Conservation (phyloP, 1,284 basidiomycete species). For the Sphaerobolus stellatus region DNA sequence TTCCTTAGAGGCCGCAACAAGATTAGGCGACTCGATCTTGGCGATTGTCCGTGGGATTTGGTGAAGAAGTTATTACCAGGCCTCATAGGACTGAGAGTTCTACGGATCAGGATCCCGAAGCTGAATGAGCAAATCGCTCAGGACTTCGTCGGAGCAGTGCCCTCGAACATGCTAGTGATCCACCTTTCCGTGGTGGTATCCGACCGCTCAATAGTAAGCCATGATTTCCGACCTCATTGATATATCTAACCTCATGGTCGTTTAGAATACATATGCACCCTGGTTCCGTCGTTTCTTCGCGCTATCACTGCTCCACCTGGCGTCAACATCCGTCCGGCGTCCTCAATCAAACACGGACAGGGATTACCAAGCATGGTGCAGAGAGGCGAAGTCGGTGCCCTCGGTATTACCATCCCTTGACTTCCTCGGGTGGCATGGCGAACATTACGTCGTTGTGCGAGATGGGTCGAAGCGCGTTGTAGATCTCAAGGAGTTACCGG, state of each 20-base stretch:
- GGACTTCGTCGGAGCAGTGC: constrained; percentile 45
- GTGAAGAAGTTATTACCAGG: constrained; percentile 50
- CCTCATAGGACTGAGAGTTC: constrained; percentile 48
- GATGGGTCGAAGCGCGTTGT: constrained; percentile 27
- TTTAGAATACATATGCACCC: constrained; percentile 51
- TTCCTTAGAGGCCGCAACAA: constrained; percentile 50
- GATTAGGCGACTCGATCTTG: constrained; percentile 56
- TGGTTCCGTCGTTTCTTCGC: constrained; percentile 46
- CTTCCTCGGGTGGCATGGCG: constrained; percentile 67
- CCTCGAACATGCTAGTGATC: constrained; percentile 51
- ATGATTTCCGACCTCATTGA: not conserved
- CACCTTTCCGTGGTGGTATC: constrained; percentile 50
- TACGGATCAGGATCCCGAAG: constrained; percentile 55
- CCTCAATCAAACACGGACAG: constrained; percentile 59
- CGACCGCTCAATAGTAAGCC: constrained; percentile 49
- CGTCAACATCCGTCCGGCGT: constrained; percentile 44
- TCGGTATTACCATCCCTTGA: constrained; percentile 50
- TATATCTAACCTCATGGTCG: not conserved
- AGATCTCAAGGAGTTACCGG: constrained; percentile 64
- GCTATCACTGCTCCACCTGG: constrained; percentile 59
- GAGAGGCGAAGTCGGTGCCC: constrained; percentile 50
- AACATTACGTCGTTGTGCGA: constrained; percentile 62
- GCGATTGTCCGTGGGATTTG: constrained; percentile 62
- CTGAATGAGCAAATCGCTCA: constrained; percentile 39
- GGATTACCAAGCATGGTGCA: constrained; percentile 54